Evolutionary conservation across 305 asterid genomes (phyloP).

Genomic region (Striga hermonthica): DNA sequence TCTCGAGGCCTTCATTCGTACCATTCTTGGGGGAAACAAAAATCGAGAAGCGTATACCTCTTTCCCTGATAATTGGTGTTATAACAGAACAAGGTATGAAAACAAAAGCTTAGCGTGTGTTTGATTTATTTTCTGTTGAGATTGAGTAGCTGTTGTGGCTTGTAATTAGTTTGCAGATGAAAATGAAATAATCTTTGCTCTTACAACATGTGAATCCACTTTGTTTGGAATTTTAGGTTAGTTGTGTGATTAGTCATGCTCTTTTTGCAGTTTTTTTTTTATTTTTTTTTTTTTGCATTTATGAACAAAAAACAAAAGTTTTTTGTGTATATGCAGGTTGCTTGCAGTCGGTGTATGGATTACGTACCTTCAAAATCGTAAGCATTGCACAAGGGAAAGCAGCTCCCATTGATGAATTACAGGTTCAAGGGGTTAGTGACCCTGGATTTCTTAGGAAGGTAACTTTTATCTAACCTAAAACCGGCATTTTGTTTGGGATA

Average conservation of each 20-base stretch:
- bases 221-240: background rate
- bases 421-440: constrained; percentile 58
- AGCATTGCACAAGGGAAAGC: constrained; percentile 58
- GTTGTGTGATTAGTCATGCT: background rate
- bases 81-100: constrained; percentile 67
- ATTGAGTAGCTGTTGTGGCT: background rate
- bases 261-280: background rate
- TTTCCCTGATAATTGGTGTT: constrained; percentile 53
- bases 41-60: constrained; percentile 61
- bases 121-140: background rate
- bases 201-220: no score
- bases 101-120: background rate
- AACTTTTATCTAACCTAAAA: background rate
- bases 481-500: no score
- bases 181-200: no score
- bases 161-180: no score
- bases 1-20: constrained; percentile 68
- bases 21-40: constrained; percentile 54
- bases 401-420: constrained; percentile 74
- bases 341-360: constrained; percentile 59
- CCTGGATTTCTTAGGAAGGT: constrained; percentile 64
- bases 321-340: constrained; percentile 44
- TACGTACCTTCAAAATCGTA: constrained; percentile 66
- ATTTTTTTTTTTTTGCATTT: background rate
- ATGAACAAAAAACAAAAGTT: background rate